phyloP scores from a whole-genome alignment of 306 rosid genomes.

The Quercus bicolor region DNA sequence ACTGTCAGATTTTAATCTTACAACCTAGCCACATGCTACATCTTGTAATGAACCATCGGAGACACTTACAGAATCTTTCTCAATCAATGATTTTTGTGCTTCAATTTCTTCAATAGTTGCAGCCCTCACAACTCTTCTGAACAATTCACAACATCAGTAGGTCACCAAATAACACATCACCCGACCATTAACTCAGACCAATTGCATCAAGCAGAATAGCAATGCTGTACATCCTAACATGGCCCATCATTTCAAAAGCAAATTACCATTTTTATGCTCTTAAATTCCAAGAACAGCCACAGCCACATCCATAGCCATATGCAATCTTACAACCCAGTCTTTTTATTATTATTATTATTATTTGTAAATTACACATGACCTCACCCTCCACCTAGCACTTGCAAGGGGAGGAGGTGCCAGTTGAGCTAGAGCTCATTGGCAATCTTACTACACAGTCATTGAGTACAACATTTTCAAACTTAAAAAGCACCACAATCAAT shows the following conservation, averaged over 20 bases:
- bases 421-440: no score
- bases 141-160: neutral
- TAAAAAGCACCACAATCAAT: neutral
- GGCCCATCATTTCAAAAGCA: neutral
- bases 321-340: neutral
- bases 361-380: no score
- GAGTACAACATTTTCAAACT: neutral
- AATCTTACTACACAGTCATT: neutral
- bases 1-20: neutral
- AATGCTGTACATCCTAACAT: neutral
- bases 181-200: neutral
- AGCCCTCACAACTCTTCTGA: conserved; percentile 58
- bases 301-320: neutral
- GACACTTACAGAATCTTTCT: conserved; percentile 71
- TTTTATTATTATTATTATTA: no score
- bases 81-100: conserved; percentile 77
- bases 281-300: neutral
- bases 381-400: no score
- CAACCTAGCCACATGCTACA: neutral
- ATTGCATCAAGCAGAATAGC: neutral
- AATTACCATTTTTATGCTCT: neutral
- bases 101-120: conserved; percentile 97
- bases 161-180: neutral
- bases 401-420: no score
- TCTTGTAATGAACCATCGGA: neutral